These are phyloP conservation scores for Trypanosoma cruzi DNA, from an alignment of 208 protist species.

Conservation along the genomic window DNA sequence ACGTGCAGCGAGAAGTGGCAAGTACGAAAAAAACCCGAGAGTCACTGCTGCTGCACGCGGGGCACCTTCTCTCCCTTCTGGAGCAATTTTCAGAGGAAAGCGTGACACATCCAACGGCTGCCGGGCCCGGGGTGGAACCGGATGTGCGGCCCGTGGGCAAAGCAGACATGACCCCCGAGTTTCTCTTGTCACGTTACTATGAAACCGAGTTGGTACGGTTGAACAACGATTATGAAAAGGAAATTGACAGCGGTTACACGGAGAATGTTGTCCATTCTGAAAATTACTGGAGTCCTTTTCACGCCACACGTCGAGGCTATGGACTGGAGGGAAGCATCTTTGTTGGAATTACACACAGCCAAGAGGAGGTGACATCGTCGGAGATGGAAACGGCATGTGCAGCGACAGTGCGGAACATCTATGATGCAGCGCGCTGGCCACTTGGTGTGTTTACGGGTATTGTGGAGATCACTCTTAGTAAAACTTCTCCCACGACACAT, in stretches of 20 bases:
- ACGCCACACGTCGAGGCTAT: slow-evolving; percentile 19
- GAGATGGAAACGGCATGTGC: slow-evolving; percentile 3
- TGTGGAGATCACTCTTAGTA: slow-evolving; percentile 19
- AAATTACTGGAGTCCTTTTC: slow-evolving; percentile 14
- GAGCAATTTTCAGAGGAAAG: neutral
- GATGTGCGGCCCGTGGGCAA: neutral
- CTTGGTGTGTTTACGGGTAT: slow-evolving; percentile 22
- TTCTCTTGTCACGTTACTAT: slow-evolving; percentile 19
- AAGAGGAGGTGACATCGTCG: neutral
- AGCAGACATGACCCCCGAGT: neutral
- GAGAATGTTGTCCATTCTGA: slow-evolving; percentile 13
- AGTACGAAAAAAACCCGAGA: neutral
- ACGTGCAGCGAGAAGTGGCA: no score
- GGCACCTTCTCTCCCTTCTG: slow-evolving; percentile 7
- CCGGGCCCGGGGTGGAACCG: neutral
- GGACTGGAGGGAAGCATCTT: slow-evolving; percentile 30
- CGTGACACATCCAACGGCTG: neutral
- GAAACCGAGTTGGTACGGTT: neutral
- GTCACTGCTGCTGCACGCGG: neutral
- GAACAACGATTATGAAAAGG: slow-evolving; percentile 16
- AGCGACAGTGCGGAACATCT: slow-evolving; percentile 16
- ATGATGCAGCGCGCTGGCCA: slow-evolving; percentile 14
- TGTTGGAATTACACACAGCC: slow-evolving; percentile 8
- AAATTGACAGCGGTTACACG: slow-evolving; percentile 1
- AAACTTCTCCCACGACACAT: neutral